A percentile compares a stretch with the other conserved stretches of the same genome.
These are phyloP conservation scores for Saxophila tyrrhenica DNA, from an alignment of 495 filamentous ascomycete species.

Conservation along the genomic window DNA sequence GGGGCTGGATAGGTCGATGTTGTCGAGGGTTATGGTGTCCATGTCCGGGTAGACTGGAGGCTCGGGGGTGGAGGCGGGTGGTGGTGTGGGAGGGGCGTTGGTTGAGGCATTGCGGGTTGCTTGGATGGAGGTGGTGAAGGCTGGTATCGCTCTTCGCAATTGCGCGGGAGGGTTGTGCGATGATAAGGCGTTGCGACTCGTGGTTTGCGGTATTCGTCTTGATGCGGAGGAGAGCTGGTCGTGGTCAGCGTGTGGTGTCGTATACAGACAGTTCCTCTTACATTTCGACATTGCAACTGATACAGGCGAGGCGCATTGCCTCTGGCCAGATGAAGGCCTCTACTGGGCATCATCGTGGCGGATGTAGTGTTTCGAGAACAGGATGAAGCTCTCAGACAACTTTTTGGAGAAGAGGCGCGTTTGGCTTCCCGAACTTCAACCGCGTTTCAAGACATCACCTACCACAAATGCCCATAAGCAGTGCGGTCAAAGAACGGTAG, in stretches of 20 bases:
- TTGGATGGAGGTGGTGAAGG: neutral
- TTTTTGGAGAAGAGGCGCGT: neutral
- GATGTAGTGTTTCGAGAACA: neutral
- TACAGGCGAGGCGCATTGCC: conserved; percentile 7
- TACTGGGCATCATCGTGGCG: conserved; percentile 24
- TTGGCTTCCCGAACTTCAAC: neutral
- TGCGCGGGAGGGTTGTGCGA: neutral
- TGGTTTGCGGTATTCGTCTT: conserved; percentile 1
- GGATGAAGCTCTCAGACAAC: neutral
- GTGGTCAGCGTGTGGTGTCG: neutral
- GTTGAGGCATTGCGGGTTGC: conserved; percentile 17
- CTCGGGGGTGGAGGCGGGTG: neutral
- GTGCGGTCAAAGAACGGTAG: too few species aligned
- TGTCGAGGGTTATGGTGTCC: conserved; percentile 15
- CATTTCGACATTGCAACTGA: conserved; percentile 14
- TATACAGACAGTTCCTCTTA: neutral
- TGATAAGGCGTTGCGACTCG: neutral
- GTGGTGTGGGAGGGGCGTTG: conserved; percentile 1
- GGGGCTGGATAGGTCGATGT: conserved; percentile 9
- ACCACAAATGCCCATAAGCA: too few species aligned
- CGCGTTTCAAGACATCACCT: too few species aligned
- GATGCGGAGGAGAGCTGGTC: conserved; percentile 15
- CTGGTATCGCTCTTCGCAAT: neutral
- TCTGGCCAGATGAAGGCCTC: conserved; percentile 15
- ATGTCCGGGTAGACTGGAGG: conserved; percentile 1